phyloP scores from a whole-genome alignment of 805 yeast genomes.

The Starmerella cellae region DNA sequence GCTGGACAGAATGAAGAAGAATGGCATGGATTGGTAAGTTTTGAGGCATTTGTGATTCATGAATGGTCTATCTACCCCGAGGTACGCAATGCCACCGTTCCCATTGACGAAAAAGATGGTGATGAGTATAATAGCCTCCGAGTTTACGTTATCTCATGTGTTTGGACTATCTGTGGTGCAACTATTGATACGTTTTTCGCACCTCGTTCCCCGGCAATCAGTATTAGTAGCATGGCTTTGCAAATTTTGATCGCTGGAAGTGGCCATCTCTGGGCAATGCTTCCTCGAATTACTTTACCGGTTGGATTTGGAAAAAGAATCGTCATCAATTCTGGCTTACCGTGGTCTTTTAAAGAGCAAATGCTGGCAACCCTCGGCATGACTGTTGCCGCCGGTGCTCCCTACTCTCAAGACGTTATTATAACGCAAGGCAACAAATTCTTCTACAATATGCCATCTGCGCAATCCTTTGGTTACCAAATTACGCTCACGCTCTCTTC shows the following conservation, averaged over 20 bases:
- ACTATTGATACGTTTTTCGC: slow-evolving; percentile 46
- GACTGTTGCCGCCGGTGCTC: slow-evolving; percentile 18
- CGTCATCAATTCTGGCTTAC: slow-evolving; percentile 40
- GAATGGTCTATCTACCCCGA: slow-evolving; percentile 47
- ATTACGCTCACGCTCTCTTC: slow-evolving; percentile 40
- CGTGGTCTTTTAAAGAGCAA: slow-evolving; percentile 54
- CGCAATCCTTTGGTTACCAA: slow-evolving; percentile 38
- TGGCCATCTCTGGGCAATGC: slow-evolving; percentile 34
- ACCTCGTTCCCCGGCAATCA: slow-evolving; percentile 43
- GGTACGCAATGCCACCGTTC: slow-evolving; percentile 43
- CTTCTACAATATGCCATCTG: slow-evolving; percentile 25
- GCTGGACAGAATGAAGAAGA: slow-evolving; percentile 18
- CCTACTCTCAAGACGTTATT: slow-evolving; percentile 23
- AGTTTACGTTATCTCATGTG: slow-evolving; percentile 36
- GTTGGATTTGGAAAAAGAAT: slow-evolving; percentile 3
- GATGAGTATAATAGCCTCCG: slow-evolving; percentile 37
- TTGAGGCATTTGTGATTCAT: slow-evolving; percentile 33
- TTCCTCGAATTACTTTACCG: slow-evolving; percentile 6
- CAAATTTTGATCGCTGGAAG: slow-evolving; percentile 49
- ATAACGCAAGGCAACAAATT: slow-evolving; percentile 23
- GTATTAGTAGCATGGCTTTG: slow-evolving; percentile 39
- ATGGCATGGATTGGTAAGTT: slow-evolving; percentile 18
- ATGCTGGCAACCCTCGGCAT: slow-evolving; percentile 40
- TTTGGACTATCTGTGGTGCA: slow-evolving; percentile 43
- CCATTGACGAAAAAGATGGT: slow-evolving; percentile 40